These are phyloP conservation scores for Stephania cephalantha DNA, from an alignment of 164 flowering plant genomes.

Conservation along the genomic window DNA sequence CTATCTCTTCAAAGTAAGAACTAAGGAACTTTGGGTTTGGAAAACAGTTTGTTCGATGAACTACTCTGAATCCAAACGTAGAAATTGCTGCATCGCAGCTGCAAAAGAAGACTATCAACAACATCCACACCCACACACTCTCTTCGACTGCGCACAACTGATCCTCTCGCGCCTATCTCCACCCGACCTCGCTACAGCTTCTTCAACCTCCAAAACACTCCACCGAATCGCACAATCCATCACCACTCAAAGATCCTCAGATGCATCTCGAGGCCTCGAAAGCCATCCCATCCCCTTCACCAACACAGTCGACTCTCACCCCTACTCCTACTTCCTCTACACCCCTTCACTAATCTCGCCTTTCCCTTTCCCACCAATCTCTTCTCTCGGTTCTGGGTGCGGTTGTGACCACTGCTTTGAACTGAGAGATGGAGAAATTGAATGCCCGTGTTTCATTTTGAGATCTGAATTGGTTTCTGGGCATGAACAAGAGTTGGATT, in stretches of 20 bases:
- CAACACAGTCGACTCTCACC: constrained; percentile 44
- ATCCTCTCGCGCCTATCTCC: constrained; percentile 61
- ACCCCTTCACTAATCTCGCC: constrained; percentile 40
- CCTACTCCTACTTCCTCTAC: constrained; percentile 71
- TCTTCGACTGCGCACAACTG: constrained; percentile 38
- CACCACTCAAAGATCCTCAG: constrained; percentile 44
- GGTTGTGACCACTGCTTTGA: constrained; percentile 34
- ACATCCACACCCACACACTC: neutral
- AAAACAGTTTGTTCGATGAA: neutral
- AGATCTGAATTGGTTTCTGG: constrained; percentile 9
- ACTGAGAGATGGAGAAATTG: constrained; percentile 16
- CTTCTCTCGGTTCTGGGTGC: constrained; percentile 35
- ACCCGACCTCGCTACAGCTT: constrained; percentile 43
- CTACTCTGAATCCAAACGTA: neutral
- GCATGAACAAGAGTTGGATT: constrained; percentile 15
- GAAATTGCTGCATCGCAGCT: neutral
- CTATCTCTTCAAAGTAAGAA: too few relatives aligned
- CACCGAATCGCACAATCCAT: constrained; percentile 34
- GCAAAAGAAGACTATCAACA: neutral
- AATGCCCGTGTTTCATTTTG: constrained; percentile 35
- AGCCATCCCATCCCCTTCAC: constrained; percentile 54
- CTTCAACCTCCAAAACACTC: constrained; percentile 61
- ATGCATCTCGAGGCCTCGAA: constrained; percentile 67
- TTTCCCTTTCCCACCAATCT: constrained; percentile 27
- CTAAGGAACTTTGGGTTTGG: too few relatives aligned